Evolutionary conservation across 371 early-diverging fungal species (phyloP), one percentile per base, ranked within the genome.

Genomic region (Parasitella parasitica): DNA sequence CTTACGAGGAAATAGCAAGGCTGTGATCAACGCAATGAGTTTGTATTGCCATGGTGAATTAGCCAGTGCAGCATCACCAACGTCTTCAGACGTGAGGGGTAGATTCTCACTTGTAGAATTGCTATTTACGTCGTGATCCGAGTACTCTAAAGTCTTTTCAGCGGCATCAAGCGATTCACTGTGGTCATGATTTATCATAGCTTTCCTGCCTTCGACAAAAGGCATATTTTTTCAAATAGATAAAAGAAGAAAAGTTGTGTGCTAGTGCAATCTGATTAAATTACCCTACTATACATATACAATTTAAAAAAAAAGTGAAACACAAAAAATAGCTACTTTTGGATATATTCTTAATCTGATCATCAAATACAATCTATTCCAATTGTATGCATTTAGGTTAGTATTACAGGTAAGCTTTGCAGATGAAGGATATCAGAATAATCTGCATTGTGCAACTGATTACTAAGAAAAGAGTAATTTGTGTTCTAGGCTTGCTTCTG

Each of bases 21-120:
- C 78, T 11, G 78, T 78, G 0, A 65, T 43, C 3, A 78, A 48
- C 8, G 78, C 78, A 41, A 75, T 65, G 0, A 71, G 18, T 43
- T 78, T 78, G 52, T 73, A 75, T 35, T 73, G 65, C 78, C 75
- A 75, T 18, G 75, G 75, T 3, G 78, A 73, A 52, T 75, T 72
- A 6, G 75, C 73, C 9, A 78, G 34, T 2, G 71, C 69, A 2
- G 78, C 66, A 59, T 78, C 78, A 13, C 72, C 72, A 22, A 66
- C 71, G 35, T 57, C 37, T 20, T 59, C 15, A 50, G 41, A 26
- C 18, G 57, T 43, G 27, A 56, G 39, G n/a, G 37, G 57, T 18
- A 20, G 41, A 32, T 1, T 32, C 46, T 28, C 22, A 28, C 49
- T 27, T 49, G 49, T 7, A 49, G 49, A 24, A n/a, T 5, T 20